Percentiles rank a stretch among this genome's conserved stretches.
These are phyloP conservation scores for Pachyrhizus erosus DNA, from an alignment of 306 rosid species.

Conservation along the genomic window DNA sequence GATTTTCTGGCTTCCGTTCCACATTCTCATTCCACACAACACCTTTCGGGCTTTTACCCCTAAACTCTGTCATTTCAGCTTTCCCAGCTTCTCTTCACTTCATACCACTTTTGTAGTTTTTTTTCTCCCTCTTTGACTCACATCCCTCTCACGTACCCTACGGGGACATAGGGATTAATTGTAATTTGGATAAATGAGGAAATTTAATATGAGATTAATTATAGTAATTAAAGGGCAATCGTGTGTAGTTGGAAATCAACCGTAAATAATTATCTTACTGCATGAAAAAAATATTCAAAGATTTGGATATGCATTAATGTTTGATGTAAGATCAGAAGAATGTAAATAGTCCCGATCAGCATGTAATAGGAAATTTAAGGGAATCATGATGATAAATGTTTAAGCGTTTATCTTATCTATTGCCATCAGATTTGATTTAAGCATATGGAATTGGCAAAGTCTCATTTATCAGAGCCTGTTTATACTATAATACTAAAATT, in stretches of 20 bases:
- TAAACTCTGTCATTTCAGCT: constrained; percentile 33
- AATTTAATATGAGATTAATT: neutral
- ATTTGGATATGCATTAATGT: neutral
- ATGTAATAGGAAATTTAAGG: neutral
- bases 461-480: no score
- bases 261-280: neutral
- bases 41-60: constrained; percentile 38
- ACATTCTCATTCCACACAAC: constrained; percentile 38
- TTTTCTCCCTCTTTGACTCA: neutral
- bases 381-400: neutral
- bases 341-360: neutral
- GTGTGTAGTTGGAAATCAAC: neutral
- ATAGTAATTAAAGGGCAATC: neutral
- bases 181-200: neutral
- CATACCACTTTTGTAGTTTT: neutral
- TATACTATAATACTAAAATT: no score
- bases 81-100: neutral
- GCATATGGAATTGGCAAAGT: neutral
- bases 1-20: constrained; percentile 37
- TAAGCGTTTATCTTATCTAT: neutral
- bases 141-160: neutral
- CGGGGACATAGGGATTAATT: neutral
- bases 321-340: neutral
- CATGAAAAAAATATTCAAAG: neutral
- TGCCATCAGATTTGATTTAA: no score